Evolutionary conservation across 2,329 filamentous ascomycete genomes (phyloP), one percentile per base, ranked within the genome.

Genomic region (Helotiales sp.): DNA sequence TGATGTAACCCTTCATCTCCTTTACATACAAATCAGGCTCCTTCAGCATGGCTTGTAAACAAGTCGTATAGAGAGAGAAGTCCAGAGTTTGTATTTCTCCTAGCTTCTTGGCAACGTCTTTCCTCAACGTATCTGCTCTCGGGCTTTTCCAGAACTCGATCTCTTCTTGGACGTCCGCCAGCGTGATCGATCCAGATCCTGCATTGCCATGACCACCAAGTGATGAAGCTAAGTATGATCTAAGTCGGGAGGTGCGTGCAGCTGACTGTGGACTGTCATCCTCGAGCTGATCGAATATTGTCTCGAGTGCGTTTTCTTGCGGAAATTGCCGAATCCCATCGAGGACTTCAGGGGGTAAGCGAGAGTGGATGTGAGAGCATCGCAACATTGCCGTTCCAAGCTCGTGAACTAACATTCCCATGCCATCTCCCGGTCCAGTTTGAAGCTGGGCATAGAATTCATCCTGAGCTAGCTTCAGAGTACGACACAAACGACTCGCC

Each of bases 81-180:
- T 54, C 40, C 29, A 54, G 22, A 27, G 29, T 29, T 30, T n/a
- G 40, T 29, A 54, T 36, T 15, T 34, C 27, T 33, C 29, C 42
- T 6, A 54, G 6, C 25, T 25, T 48, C 22, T 29, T 48, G 3
- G 52, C 52, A 47, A 54, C 19, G 22, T 47, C 52, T 15, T 25
- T 47, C 10, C 30, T 33, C 9, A 34, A 10, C 10, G 15, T 22
- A 17, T 33, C 38, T 5, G 52, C 40, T n/a, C 3, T 10, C 6
- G 24, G 29, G 6, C 40, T 19, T 30, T 48, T 48, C 52, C 52
- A 54, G 19, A 54, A 54, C 17, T 54, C 17, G 22, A 54, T 30
- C 24, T 54, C 52, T 33, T 47, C 40, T 24, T 54, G 52, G 42
- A 54, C 13, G 19, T 22, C 27, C 9, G 40, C 27, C 22, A 34